Percentiles rank a stretch among this genome's conserved stretches.
phyloP scores from a whole-genome alignment of 73 alveolate species.

The Symbiodinium pilosum region DNA sequence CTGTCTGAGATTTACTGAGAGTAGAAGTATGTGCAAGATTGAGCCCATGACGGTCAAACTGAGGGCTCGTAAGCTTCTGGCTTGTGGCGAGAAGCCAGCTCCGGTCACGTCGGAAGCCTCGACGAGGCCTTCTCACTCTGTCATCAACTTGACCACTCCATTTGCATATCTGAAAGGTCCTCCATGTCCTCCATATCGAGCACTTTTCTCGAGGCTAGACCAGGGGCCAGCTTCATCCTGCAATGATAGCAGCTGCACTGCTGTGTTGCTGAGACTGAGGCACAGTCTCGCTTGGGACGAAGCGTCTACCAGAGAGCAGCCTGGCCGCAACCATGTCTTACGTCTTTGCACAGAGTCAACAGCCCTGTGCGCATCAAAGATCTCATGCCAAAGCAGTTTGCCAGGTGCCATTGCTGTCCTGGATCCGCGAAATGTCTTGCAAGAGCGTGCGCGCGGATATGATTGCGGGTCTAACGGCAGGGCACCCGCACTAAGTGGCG shows the following conservation, averaged over 20 bases:
- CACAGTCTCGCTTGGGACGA: background rate
- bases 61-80: constrained; percentile 74
- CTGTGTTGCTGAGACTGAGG: background rate
- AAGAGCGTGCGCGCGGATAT: constrained; percentile 40
- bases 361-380: no score
- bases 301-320: background rate
- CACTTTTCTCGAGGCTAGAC: background rate
- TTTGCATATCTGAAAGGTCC: no score
- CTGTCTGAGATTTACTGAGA: background rate
- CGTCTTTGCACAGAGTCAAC: background rate
- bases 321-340: background rate
- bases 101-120: background rate
- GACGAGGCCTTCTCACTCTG: no score
- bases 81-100: constrained; percentile 43
- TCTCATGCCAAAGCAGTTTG: background rate
- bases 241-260: no score
- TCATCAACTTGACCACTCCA: no score
- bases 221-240: no score
- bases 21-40: no score
- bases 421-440: constrained; percentile 28
- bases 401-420: constrained; percentile 49
- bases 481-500: background rate
- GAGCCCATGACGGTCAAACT: no score
- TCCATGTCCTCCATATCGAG: background rate
- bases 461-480: constrained; percentile 76